Base-by-base conservation (phyloP, 768 basidiomycete genomes). In the Naganishia randhawae region DNA sequence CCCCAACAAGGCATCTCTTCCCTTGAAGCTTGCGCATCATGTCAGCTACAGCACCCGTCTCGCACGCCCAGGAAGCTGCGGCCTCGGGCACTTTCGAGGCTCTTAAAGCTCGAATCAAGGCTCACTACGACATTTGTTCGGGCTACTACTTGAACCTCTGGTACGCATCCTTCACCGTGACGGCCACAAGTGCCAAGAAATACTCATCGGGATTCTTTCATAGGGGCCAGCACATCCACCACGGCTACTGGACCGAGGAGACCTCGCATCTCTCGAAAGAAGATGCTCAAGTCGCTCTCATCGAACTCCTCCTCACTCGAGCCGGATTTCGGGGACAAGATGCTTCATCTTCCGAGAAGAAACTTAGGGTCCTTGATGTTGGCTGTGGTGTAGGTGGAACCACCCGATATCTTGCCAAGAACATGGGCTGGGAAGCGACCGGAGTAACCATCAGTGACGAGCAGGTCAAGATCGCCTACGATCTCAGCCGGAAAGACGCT, bases 361-460 rank as follows among this genome's bases (percentile, higher is more conserved):
- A 42, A 19, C 39, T 71, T n/a, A 62, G 35, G 19, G 63, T 69
- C 13, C 54, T 71, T 0, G 71, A 71, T 35, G 62, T 64, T 31
- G 71, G 71, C 27, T 71, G 71, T 33, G 71, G 71, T 22, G 48
- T 71, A 17, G 71, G 71, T 9, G 71, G 71, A 16, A 71, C 71
- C 0, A 53, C 68, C n/a, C 63, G 71, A 19, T 71, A 69, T 32
- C 65, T 71, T 14, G 68, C 71, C 16, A 27, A 63, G 45, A 42
- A 71, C 48, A 8, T 61, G 22, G 71, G 71, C 17, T 71, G 53
- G 52, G 63, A 71, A 32, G 68, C 69, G 0, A 66, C 61, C 2
- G 71, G 71, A 8, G 50, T 71, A 3, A 69, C 71, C 5, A 69
- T 71, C 48, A 62, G 55, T 50, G 37, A 51, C 33, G 71, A 69